Evolutionary conservation across 805 yeast genomes (phyloP).

Genomic region (Brettanomyces sp.): DNA sequence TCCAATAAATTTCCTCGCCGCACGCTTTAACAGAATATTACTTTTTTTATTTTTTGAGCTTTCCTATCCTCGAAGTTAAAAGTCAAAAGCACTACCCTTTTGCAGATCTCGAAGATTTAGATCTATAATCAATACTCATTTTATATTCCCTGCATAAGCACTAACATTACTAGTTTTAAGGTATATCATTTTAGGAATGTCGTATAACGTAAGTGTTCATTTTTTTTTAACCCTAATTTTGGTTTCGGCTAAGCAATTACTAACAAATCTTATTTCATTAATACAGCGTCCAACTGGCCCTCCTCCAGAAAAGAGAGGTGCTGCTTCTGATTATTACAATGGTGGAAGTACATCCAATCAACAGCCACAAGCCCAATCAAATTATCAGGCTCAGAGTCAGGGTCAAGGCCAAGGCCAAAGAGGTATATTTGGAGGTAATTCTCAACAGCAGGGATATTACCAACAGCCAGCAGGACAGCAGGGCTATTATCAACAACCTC

Average conservation of each 20-base stretch:
- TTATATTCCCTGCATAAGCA: too few relatives aligned
- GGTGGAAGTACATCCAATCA: slow-evolving; percentile 5
- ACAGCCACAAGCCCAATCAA: slow-evolving; percentile 4
- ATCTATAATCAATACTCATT: too few relatives aligned
- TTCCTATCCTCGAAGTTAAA: too few relatives aligned
- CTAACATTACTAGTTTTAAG: too few relatives aligned
- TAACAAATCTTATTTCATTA: not conserved
- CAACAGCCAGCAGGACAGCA: slow-evolving; percentile 21
- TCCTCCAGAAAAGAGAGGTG: slow-evolving; percentile 9
- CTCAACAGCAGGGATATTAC: slow-evolving; percentile 12
- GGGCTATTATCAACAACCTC: slow-evolving; percentile 22
- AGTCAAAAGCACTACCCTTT: too few relatives aligned
- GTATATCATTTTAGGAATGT: not conserved
- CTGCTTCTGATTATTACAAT: slow-evolving; percentile 12
- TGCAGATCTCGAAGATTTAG: too few relatives aligned
- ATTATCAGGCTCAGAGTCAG: slow-evolving; percentile 5
- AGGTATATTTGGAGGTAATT: slow-evolving; percentile 9
- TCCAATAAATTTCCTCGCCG: too few relatives aligned
- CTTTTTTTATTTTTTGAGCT: too few relatives aligned
- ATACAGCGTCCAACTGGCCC: slow-evolving; percentile 3
- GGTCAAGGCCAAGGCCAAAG: slow-evolving; percentile 22
- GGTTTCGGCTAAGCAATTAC: not conserved
- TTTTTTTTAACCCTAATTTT: not conserved
- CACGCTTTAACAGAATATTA: too few relatives aligned
- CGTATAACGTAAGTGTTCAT: not conserved